Conservation (phyloP, 2,329 filamentous ascomycete species). For the Pseudogymnoascus sp. region DNA sequence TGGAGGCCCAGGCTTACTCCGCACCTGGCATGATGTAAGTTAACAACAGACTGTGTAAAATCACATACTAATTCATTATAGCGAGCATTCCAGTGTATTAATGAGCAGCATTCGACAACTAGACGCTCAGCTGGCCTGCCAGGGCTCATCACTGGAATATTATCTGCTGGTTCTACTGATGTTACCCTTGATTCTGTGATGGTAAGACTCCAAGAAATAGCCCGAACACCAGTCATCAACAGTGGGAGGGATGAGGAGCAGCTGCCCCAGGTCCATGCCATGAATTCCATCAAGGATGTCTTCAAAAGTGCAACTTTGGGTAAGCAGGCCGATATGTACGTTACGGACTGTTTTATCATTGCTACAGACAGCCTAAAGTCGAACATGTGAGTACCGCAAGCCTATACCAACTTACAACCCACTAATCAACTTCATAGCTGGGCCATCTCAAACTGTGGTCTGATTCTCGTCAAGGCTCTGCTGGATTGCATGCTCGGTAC, state of each 20-base stretch:
- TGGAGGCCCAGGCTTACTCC: constrained; percentile 33
- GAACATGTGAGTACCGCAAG: constrained; percentile 50
- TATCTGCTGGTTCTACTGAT: constrained; percentile 53
- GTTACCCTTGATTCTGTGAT: constrained; percentile 60
- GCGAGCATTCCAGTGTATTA: constrained; percentile 61
- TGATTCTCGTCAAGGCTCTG: constrained; percentile 80
- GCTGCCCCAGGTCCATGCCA: constrained; percentile 84
- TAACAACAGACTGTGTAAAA: background rate
- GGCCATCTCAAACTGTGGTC: constrained; percentile 88
- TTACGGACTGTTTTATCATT: constrained; percentile 67
- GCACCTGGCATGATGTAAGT: constrained; percentile 61
- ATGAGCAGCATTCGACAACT: constrained; percentile 71
- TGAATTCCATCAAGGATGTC: constrained; percentile 88
- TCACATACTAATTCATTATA: constrained; percentile 24
- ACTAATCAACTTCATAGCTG: constrained; percentile 44
- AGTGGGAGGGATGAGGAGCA: constrained; percentile 54
- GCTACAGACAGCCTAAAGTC: constrained; percentile 73
- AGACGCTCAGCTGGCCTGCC: constrained; percentile 88
- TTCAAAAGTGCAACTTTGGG: constrained; percentile 76
- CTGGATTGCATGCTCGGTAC: constrained; percentile 73
- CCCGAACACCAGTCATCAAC: constrained; percentile 42
- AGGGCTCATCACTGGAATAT: constrained; percentile 71
- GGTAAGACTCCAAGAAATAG: constrained; percentile 50
- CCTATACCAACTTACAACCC: background rate
- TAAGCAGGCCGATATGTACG: constrained; percentile 61